phyloP scores from a whole-genome alignment of 768 basidiomycete genomes.

The Epithele typhae region DNA sequence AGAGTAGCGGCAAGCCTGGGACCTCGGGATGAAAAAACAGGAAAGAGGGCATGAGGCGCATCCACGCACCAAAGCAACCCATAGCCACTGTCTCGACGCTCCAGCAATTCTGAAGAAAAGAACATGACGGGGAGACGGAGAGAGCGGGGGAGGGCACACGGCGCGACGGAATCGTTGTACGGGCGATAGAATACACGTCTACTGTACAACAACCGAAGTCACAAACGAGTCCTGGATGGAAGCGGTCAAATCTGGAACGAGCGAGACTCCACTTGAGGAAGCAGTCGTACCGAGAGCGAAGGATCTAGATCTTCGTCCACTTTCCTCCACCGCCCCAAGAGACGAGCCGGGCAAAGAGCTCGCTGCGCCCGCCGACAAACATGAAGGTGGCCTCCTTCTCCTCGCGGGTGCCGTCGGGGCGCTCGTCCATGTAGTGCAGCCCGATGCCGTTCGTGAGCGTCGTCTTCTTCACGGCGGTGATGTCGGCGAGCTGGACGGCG shows the following conservation, averaged over 20 bases:
- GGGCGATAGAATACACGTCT: no score
- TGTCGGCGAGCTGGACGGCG: conserved; percentile 38
- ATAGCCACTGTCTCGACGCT: conserved; percentile 81
- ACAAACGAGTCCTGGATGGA: no score
- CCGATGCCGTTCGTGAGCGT: conserved; percentile 50
- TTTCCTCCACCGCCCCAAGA: conserved; percentile 39
- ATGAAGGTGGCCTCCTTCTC: conserved; percentile 50
- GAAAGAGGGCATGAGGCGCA: no score
- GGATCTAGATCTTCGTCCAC: conserved; percentile 36
- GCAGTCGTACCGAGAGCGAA: no score
- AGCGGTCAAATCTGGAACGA: no score
- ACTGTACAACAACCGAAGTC: no score
- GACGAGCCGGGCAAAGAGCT: conserved; percentile 61
- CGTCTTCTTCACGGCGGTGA: conserved; percentile 56
- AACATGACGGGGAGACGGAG: conserved; percentile 47
- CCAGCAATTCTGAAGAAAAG: conserved; percentile 77
- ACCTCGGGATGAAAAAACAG: background rate
- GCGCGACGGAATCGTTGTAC: no score
- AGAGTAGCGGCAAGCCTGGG: conserved; percentile 87
- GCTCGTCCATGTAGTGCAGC: conserved; percentile 37
- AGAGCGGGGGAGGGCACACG: no score
- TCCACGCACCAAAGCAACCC: conserved; percentile 73
- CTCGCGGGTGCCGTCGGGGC: conserved; percentile 24
- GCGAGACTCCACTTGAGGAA: no score
- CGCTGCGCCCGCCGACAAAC: conserved; percentile 61